Conservation (phyloP, 768 basidiomycete genomes). For the Phaeolepiota aurea region DNA sequence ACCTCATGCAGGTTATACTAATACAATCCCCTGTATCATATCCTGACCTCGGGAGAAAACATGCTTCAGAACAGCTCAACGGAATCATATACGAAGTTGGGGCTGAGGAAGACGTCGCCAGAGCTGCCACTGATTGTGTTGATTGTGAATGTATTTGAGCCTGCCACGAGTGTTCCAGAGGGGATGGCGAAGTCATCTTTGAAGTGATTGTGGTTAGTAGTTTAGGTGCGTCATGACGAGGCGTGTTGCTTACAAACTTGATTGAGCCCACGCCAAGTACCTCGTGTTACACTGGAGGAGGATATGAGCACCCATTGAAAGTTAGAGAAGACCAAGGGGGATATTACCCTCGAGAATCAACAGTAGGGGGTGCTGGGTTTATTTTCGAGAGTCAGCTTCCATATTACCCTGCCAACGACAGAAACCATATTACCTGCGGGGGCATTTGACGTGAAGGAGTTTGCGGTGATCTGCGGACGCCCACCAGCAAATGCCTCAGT, state of each 20-base stretch:
- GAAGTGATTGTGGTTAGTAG: background rate
- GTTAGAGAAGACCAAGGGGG: background rate
- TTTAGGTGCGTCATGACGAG: background rate
- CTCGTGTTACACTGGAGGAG: slow-evolving; percentile 30
- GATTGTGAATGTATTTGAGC: slow-evolving; percentile 34
- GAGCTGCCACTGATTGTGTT: slow-evolving; percentile 34
- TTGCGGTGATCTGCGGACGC: slow-evolving; percentile 35
- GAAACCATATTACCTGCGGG: slow-evolving; percentile 30
- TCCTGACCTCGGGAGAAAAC: too few species aligned
- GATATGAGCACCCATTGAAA: background rate
- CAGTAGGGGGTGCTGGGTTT: slow-evolving; percentile 29
- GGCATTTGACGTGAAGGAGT: slow-evolving; percentile 31
- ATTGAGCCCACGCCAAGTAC: slow-evolving; percentile 42
- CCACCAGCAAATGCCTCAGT: slow-evolving; percentile 40
- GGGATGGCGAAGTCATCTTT: slow-evolving; percentile 34
- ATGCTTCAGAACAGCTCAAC: slow-evolving; percentile 30
- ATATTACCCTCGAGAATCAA: slow-evolving; percentile 36
- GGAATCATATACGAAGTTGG: slow-evolving; percentile 36
- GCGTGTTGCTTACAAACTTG: slow-evolving; percentile 26
- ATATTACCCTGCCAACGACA: too few species aligned
- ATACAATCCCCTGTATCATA: too few species aligned
- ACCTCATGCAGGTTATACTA: too few species aligned
- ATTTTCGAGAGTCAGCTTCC: too few species aligned
- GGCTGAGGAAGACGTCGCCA: slow-evolving; percentile 34
- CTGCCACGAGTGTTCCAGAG: slow-evolving; percentile 28